These are phyloP conservation scores for Saccharomyces hybrid DNA, from an alignment of 1,139 yeast species.

Conservation along the genomic window DNA sequence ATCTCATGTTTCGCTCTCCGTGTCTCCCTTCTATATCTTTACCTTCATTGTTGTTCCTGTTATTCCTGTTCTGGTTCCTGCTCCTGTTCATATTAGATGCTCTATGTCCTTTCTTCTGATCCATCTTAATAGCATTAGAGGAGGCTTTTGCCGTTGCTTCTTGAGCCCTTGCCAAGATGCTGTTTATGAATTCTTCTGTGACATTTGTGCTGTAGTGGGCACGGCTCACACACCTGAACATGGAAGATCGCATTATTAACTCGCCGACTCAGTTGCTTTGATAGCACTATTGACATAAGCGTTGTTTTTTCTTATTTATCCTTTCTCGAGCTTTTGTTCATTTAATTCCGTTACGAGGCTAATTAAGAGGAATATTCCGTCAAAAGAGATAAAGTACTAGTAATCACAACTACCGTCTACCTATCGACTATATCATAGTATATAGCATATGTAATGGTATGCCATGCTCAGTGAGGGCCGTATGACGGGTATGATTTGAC, in stretches of 20 bases:
- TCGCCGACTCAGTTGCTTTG: neutral
- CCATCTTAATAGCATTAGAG: neutral
- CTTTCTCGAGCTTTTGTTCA: neutral
- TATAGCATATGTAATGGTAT: too few relatives aligned
- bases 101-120: neutral
- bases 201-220: constrained; percentile 16
- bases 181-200: constrained; percentile 21
- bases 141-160: constrained; percentile 15
- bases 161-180: constrained; percentile 19
- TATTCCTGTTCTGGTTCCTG: neutral
- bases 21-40: neutral
- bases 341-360: neutral
- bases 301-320: neutral
- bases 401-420: neutral
- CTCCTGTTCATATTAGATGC: neutral
- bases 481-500: too few relatives aligned
- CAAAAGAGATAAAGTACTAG: neutral
- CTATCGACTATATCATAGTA: too few relatives aligned
- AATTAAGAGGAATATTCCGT: neutral
- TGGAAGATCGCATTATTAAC: neutral
- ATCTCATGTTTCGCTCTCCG: constrained; percentile 1
- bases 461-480: too few relatives aligned
- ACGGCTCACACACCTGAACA: neutral
- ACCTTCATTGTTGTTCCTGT: neutral
- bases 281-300: too few relatives aligned